Evolutionary conservation across 2,329 filamentous ascomycete genomes (phyloP).

Genomic region (Rutstroemia sp.): DNA sequence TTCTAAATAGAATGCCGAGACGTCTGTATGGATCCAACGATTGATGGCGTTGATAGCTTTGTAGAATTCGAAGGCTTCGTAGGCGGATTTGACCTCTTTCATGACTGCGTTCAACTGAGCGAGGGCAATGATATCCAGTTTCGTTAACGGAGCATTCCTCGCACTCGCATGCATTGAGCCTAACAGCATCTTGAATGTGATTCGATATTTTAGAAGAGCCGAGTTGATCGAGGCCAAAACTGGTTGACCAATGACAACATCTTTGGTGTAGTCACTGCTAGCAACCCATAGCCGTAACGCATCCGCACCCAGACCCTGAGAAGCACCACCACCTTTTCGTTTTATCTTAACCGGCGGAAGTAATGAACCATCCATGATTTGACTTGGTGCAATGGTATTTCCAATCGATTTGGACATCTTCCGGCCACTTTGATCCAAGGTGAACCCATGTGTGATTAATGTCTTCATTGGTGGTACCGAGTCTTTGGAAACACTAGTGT

Average conservation of each 20-base stretch:
- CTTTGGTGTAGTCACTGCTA: constrained; percentile 82
- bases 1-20: constrained; percentile 93
- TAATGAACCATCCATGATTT: constrained; percentile 81
- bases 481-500: constrained; percentile 43
- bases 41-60: constrained; percentile 67
- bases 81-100: constrained; percentile 55
- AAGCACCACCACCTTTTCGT: constrained; percentile 36
- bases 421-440: constrained; percentile 78
- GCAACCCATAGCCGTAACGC: constrained; percentile 86
- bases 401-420: constrained; percentile 99
- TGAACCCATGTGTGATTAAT: constrained; percentile 94
- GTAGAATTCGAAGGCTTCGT: constrained; percentile 72
- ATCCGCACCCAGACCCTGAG: constrained; percentile 75
- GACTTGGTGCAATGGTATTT: constrained; percentile 71
- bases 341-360: constrained; percentile 50
- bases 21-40: constrained; percentile 71
- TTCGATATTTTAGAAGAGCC: constrained; percentile 76
- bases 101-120: constrained; percentile 64
- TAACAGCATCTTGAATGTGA: constrained; percentile 83
- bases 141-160: constrained; percentile 43
- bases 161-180: constrained; percentile 54
- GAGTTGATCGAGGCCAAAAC: constrained; percentile 72
- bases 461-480: constrained; percentile 68
- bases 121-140: constrained; percentile 68
- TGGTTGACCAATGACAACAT: constrained; percentile 73